Percentiles rank a stretch among this genome's conserved stretches.
Conservation (phyloP, 169 alveolate species). For the Cryptosporidium tyzzeri region DNA sequence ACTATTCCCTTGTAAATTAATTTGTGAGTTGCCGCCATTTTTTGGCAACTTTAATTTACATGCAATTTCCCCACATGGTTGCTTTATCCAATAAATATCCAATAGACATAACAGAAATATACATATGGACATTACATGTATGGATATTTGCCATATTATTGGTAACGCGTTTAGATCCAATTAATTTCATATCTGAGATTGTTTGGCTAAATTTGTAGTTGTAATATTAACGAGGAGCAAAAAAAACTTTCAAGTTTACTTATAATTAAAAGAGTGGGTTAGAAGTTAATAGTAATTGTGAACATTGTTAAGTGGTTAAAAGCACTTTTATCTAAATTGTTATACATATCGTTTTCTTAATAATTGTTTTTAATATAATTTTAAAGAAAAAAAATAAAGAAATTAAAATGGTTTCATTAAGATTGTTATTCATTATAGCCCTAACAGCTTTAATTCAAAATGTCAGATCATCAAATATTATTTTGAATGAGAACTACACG, state of each 20-base stretch:
- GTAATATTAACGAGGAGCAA: background rate
- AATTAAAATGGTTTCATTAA: background rate
- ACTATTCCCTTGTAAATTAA: background rate
- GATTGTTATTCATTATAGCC: background rate
- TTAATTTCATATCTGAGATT: background rate
- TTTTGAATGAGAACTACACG: background rate
- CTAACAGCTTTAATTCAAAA: background rate
- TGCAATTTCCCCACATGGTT: constrained; percentile 39
- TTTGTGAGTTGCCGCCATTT: background rate
- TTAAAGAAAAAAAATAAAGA: background rate
- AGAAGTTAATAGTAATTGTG: background rate
- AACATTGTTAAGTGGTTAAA: background rate
- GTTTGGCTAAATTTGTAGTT: background rate
- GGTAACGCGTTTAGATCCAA: background rate
- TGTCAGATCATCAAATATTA: constrained; percentile 1
- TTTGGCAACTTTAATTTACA: background rate
- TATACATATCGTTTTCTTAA: background rate
- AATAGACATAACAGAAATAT: constrained; percentile 17
- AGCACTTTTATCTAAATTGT: no score
- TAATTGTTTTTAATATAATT: background rate
- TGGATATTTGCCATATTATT: constrained; percentile 10
- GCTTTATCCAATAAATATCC: background rate
- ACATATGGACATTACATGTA: background rate
- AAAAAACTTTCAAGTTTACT: background rate
- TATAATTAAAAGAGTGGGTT: background rate